Conservation (phyloP, 1,284 basidiomycete species). For the Anthracocystis setariae region DNA sequence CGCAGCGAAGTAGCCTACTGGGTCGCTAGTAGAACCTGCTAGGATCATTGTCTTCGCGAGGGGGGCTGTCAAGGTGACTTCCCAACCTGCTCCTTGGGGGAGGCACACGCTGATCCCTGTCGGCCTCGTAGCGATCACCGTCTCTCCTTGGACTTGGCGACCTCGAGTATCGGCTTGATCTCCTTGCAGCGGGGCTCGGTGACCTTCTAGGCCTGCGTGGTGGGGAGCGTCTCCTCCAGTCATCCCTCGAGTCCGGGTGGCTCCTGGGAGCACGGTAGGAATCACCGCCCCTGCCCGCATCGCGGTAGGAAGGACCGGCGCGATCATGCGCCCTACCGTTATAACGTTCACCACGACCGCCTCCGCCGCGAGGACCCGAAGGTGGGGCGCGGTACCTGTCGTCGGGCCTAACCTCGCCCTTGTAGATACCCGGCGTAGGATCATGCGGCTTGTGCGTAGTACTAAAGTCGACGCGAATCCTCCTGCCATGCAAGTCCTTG, state of each 20-base stretch:
- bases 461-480: constrained; percentile 95
- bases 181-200: constrained; percentile 32
- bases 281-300: constrained; percentile 20
- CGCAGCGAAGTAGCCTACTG: no score
- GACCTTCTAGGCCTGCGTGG: constrained; percentile 34
- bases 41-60: constrained; percentile 45
- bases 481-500: constrained; percentile 91
- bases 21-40: constrained; percentile 39
- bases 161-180: constrained; percentile 39
- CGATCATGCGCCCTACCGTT: constrained; percentile 36
- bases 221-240: constrained; percentile 53
- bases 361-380: constrained; percentile 3
- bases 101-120: constrained; percentile 35
- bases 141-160: constrained; percentile 41
- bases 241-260: constrained; percentile 44
- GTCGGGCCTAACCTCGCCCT: constrained; percentile 59
- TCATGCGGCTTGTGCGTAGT: constrained; percentile 92
- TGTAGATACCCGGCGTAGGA: constrained; percentile 94
- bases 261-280: constrained; percentile 25
- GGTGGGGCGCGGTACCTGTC: constrained; percentile 45
- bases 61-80: constrained; percentile 51
- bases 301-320: constrained; percentile 26
- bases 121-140: constrained; percentile 17
- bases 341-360: constrained; percentile 22
- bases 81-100: constrained; percentile 36